Evolutionary conservation across 2,329 filamentous ascomycete genomes (phyloP).

Genomic region (Diaporthe australafricana): DNA sequence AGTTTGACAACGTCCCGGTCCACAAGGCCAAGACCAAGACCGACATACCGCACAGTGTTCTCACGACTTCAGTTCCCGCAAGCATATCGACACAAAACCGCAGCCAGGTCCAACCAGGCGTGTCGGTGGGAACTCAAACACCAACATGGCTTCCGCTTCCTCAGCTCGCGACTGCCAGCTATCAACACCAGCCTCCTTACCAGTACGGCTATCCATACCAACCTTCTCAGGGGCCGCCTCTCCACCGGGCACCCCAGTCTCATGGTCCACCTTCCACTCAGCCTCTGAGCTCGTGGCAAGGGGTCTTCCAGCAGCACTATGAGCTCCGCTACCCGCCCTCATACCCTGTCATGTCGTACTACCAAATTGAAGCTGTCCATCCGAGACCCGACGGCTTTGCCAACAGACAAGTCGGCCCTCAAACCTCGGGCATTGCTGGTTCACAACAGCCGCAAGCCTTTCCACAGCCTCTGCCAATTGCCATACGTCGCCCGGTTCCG

Average conservation of each 20-base stretch:
- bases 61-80: too few relatives aligned
- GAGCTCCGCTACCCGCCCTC: too few relatives aligned
- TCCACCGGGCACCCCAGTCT: neutral
- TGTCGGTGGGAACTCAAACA: neutral
- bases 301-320: too few relatives aligned
- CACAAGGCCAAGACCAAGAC: neutral
- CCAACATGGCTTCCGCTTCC: neutral
- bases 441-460: too few relatives aligned
- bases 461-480: too few relatives aligned
- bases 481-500: too few relatives aligned
- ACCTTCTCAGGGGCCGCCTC: fast-evolving
- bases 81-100: too few relatives aligned
- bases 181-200: neutral
- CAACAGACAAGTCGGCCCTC: too few relatives aligned
- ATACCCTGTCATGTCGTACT: neutral
- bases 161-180: neutral
- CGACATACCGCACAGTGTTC: too few relatives aligned
- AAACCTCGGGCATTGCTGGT: too few relatives aligned
- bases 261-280: fast-evolving
- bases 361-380: neutral
- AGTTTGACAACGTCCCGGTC: neutral
- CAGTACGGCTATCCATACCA: neutral
- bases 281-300: neutral
- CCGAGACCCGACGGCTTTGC: too few relatives aligned
- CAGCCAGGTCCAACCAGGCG: neutral